These are phyloP conservation scores for Geosmithia morbida DNA, from an alignment of 2,329 filamentous ascomycete species.

Conservation along the genomic window DNA sequence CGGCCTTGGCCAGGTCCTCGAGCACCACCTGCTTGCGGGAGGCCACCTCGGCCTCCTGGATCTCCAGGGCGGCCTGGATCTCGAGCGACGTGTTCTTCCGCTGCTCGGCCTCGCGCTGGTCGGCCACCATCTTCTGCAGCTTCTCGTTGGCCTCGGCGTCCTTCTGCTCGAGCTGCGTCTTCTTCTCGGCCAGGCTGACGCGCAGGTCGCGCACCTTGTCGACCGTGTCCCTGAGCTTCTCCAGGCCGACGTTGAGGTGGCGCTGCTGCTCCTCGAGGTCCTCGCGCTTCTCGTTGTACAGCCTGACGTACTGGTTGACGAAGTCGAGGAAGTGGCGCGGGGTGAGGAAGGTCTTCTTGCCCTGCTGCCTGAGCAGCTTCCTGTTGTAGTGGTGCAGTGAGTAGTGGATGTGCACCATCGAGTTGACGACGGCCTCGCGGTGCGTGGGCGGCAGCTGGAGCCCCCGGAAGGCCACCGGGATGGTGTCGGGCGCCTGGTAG, in stretches of 20 bases:
- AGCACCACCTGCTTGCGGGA: slow-evolving; percentile 72
- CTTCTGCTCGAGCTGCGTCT: slow-evolving; percentile 82
- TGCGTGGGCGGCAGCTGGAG: slow-evolving; percentile 77
- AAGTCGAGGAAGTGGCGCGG: slow-evolving; percentile 97
- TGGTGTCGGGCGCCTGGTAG: slow-evolving; percentile 76
- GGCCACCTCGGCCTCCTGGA: slow-evolving; percentile 80
- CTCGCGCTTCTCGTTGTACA: slow-evolving; percentile 97
- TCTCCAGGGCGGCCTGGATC: slow-evolving; percentile 74
- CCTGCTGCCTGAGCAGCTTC: slow-evolving; percentile 81
- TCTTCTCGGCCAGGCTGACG: slow-evolving; percentile 85
- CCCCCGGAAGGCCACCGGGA: slow-evolving; percentile 83
- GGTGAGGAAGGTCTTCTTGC: slow-evolving; percentile 82
- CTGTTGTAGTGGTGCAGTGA: slow-evolving; percentile 83
- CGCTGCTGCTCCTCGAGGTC: slow-evolving; percentile 97
- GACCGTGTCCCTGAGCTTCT: slow-evolving; percentile 92
- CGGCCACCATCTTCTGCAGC: slow-evolving; percentile 89
- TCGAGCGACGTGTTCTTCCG: slow-evolving; percentile 78
- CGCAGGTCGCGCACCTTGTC: slow-evolving; percentile 92
- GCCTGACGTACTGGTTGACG: slow-evolving; percentile 89
- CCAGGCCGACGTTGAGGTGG: slow-evolving; percentile 93
- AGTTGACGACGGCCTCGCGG: slow-evolving; percentile 84
- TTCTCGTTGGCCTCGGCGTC: slow-evolving; percentile 95
- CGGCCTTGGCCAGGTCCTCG: slow-evolving; percentile 75
- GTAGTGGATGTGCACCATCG: slow-evolving; percentile 98
- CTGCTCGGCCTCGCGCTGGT: slow-evolving; percentile 88